phyloP scores from a whole-genome alignment of 345 rosid genomes.

The Gynandropsis gynandra region DNA sequence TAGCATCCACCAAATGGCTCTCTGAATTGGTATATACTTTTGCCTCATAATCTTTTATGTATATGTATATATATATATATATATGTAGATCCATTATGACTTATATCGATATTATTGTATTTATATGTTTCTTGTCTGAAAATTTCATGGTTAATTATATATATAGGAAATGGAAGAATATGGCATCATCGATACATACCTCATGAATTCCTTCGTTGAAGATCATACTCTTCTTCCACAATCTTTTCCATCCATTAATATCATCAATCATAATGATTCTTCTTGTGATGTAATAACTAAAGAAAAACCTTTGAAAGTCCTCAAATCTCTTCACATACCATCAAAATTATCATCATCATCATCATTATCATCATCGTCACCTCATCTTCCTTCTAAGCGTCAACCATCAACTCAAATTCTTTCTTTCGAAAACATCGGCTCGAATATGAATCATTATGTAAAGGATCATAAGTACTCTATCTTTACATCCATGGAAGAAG shows the following conservation, averaged over 20 bases:
- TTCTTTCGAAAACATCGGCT: conserved; percentile 19
- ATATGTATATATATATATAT: no score
- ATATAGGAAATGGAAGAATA: conserved; percentile 24
- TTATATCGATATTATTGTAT: neutral
- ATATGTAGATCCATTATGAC: neutral
- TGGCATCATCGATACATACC: conserved; percentile 19
- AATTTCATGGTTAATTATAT: neutral
- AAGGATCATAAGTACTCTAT: conserved; percentile 15
- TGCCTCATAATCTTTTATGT: neutral
- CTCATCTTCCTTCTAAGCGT: conserved; percentile 6
- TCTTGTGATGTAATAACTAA: conserved; percentile 20
- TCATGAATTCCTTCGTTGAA: conserved; percentile 20
- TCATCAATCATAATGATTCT: neutral
- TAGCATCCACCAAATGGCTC: conserved; percentile 40
- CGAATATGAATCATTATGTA: neutral
- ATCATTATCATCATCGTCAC: conserved; percentile 3
- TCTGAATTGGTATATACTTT: conserved; percentile 35
- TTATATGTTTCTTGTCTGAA: neutral
- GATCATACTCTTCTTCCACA: conserved; percentile 17
- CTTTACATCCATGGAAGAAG: conserved; percentile 3
- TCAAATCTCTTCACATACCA: conserved; percentile 21
- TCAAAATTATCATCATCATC: conserved; percentile 12
- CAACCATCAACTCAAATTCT: conserved; percentile 21
- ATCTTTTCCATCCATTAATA: conserved; percentile 14
- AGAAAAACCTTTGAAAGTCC: conserved; percentile 24